These are phyloP conservation scores for Polygonum aviculare DNA, from an alignment of 148 eudicot genomes.

Conservation along the genomic window DNA sequence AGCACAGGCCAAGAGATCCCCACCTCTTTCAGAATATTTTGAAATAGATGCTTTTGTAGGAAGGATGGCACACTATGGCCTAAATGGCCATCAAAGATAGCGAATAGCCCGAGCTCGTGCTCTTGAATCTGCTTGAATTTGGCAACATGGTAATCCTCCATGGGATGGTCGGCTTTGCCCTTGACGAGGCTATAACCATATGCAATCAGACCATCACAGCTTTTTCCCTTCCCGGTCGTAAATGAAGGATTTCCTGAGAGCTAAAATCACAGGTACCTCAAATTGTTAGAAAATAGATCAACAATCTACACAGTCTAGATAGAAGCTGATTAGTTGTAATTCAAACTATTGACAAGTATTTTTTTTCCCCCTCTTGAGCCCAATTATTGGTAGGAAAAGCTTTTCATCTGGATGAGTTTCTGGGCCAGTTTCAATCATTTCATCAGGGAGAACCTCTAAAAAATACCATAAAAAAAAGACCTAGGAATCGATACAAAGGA, in stretches of 20 bases:
- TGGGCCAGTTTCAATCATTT: neutral
- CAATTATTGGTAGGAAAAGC: neutral
- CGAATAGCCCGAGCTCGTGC: slow-evolving; percentile 52
- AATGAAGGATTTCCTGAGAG: slow-evolving; percentile 18
- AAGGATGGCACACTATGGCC: slow-evolving; percentile 46
- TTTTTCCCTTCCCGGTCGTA: slow-evolving; percentile 46
- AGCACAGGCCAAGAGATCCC: slow-evolving; percentile 5
- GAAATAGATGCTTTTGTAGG: slow-evolving; percentile 39
- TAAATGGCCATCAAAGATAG: slow-evolving; percentile 50
- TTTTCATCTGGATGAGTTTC: neutral
- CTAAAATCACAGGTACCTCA: slow-evolving; percentile 1
- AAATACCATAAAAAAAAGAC: neutral
- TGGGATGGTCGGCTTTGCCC: slow-evolving; percentile 55
- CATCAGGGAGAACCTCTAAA: neutral
- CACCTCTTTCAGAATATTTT: slow-evolving; percentile 49
- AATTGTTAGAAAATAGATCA: slow-evolving; percentile 1
- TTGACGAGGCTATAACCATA: slow-evolving; percentile 46
- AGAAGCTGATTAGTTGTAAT: neutral
- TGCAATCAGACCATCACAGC: slow-evolving; percentile 27
- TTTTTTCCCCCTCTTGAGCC: neutral
- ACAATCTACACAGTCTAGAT: neutral
- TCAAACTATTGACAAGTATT: neutral
- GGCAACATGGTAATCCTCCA: slow-evolving; percentile 61
- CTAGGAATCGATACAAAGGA: neutral
- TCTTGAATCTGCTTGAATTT: slow-evolving; percentile 30